These are phyloP conservation scores for Aureobasidium sp. DNA, from an alignment of 2,329 filamentous ascomycete species.

Conservation along the genomic window DNA sequence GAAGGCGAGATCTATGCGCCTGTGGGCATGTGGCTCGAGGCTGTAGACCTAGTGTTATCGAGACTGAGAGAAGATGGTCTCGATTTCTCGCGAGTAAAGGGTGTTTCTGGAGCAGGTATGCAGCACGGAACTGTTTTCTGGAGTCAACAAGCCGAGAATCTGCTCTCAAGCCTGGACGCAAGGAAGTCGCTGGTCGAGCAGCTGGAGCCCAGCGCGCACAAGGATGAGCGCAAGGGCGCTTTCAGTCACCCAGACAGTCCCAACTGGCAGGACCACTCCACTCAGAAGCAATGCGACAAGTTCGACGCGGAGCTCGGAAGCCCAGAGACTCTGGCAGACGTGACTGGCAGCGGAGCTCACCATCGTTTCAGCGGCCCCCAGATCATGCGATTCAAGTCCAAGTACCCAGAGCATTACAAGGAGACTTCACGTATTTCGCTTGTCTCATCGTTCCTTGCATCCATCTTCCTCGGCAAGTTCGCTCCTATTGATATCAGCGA, in stretches of 20 bases:
- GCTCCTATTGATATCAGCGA: constrained; percentile 91
- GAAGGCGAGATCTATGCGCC: constrained; percentile 90
- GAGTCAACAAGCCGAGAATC: constrained; percentile 60
- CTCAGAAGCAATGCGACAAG: constrained; percentile 80
- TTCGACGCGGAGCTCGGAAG: constrained; percentile 70
- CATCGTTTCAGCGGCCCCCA: constrained; percentile 98
- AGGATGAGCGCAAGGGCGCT: constrained; percentile 43
- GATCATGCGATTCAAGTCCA: constrained; percentile 78
- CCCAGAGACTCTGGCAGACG: constrained; percentile 62
- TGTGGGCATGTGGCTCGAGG: constrained; percentile 90
- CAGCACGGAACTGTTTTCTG: constrained; percentile 98
- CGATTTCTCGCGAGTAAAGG: constrained; percentile 67
- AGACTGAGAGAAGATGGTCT: constrained; percentile 63
- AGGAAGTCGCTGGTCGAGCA: constrained; percentile 63
- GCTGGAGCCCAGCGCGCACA: constrained; percentile 42
- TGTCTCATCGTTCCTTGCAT: constrained; percentile 91
- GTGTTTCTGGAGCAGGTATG: constrained; percentile 87
- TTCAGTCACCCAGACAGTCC: constrained; percentile 84
- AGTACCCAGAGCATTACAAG: constrained; percentile 73
- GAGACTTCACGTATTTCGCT: constrained; percentile 81
- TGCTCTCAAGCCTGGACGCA: constrained; percentile 56
- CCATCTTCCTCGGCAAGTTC: constrained; percentile 74
- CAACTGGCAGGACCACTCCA: constrained; percentile 98
- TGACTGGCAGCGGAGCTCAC: constrained; percentile 88
- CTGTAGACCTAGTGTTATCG: constrained; percentile 74